Evolutionary conservation across 495 filamentous ascomycete genomes (phyloP).

Genomic region (Aspergillus saccharolyticus): DNA sequence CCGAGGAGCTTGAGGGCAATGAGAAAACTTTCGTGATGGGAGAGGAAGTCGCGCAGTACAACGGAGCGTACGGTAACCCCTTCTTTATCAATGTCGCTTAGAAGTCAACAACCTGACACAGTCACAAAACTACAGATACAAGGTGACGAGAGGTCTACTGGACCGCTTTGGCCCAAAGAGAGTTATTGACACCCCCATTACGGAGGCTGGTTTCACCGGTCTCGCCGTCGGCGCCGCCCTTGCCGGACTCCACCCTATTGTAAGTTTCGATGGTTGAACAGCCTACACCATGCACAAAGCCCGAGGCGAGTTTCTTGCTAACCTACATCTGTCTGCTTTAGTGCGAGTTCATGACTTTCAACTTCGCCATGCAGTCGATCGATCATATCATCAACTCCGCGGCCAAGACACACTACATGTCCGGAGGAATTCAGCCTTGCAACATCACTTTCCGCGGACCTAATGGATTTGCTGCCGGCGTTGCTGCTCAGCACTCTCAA

Average conservation of each 20-base stretch:
- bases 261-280: constrained; percentile 43
- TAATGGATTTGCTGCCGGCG: constrained; percentile 95
- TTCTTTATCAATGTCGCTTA: constrained; percentile 12
- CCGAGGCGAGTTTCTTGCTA: not conserved
- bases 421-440: constrained; percentile 97
- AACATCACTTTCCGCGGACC: constrained; percentile 99
- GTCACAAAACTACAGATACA: constrained; percentile 58
- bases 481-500: constrained; percentile 96
- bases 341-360: constrained; percentile 99
- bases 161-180: constrained; percentile 97
- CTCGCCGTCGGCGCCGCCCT: constrained; percentile 91
- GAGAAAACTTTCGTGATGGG: constrained; percentile 91
- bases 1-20: constrained; percentile 93
- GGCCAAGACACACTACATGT: constrained; percentile 99
- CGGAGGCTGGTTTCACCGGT: constrained; percentile 90
- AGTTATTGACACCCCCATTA: constrained; percentile 97
- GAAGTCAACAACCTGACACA: constrained; percentile 6
- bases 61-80: constrained; percentile 68
- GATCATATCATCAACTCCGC: constrained; percentile 99
- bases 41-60: constrained; percentile 99
- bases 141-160: constrained; percentile 93
- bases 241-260: constrained; percentile 87
- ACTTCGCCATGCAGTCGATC: constrained; percentile 99
- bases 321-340: constrained; percentile 26
- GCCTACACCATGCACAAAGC: constrained; percentile 6